Conservation (phyloP, 768 basidiomycete species). For the Leccinum disarticulatum region DNA sequence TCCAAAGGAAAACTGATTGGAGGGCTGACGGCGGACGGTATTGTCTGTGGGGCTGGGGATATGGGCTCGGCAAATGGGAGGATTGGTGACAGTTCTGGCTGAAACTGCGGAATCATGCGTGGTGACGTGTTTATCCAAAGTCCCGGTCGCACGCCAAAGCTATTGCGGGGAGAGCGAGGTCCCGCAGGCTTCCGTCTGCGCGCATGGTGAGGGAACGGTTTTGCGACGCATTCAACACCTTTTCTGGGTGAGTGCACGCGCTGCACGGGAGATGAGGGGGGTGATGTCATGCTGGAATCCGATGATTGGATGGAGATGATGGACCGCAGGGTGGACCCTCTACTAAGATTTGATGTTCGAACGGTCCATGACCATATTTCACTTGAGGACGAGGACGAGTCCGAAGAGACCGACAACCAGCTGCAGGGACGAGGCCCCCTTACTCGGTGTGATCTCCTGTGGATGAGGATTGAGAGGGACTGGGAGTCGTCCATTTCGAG, state of each 20-base stretch:
- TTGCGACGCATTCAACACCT: slow-evolving; percentile 7
- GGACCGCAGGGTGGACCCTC: slow-evolving; percentile 19
- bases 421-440: slow-evolving; percentile 33
- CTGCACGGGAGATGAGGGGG: slow-evolving; percentile 14
- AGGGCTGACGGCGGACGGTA: slow-evolving; percentile 8
- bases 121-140: slow-evolving; percentile 23
- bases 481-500: slow-evolving; percentile 15
- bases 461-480: slow-evolving; percentile 6
- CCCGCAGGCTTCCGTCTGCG: slow-evolving; percentile 27
- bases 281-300: slow-evolving; percentile 12
- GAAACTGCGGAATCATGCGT: slow-evolving; percentile 5
- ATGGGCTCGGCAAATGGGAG: not conserved
- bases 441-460: slow-evolving; percentile 17
- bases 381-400: slow-evolving; percentile 13
- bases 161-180: slow-evolving; percentile 25
- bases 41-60: not conserved
- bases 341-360: slow-evolving; percentile 9
- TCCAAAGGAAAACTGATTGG: slow-evolving; percentile 25
- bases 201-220: not conserved
- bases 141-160: slow-evolving; percentile 8
- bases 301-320: slow-evolving; percentile 14
- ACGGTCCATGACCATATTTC: slow-evolving; percentile 24
- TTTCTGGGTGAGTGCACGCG: slow-evolving; percentile 2
- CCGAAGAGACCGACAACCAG: slow-evolving; percentile 18
- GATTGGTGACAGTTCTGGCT: slow-evolving; percentile 6